A percentile compares a stretch with the other conserved stretches of the same genome.
Evolutionary conservation across 116 monocot species (phyloP).

Genomic region (Cymodocea nodosa): DNA sequence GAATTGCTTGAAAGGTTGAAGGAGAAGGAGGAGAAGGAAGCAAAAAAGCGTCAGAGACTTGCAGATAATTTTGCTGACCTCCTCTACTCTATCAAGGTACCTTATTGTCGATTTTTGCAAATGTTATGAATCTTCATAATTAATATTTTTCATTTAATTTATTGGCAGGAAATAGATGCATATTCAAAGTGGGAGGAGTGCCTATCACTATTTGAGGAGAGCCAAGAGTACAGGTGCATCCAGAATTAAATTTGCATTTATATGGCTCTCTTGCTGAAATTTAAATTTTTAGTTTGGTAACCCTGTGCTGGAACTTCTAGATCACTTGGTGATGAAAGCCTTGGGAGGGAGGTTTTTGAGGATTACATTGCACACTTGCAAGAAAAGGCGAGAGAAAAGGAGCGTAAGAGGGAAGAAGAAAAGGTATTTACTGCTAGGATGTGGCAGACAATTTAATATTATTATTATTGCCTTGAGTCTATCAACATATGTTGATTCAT

Average conservation of each 20-base stretch:
- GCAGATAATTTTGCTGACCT: conserved; percentile 70
- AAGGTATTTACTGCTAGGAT: conserved; percentile 35
- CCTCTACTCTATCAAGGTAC: conserved; percentile 69
- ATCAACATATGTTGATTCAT: not conserved
- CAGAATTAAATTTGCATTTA: not conserved
- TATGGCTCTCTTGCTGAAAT: not conserved
- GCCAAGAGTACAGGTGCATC: conserved; percentile 66
- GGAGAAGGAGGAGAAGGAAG: conserved; percentile 94
- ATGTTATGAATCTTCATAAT: not conserved
- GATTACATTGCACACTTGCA: conserved; percentile 67
- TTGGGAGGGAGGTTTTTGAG: conserved; percentile 77
- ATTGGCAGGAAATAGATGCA: conserved; percentile 64
- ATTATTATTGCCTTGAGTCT: not conserved
- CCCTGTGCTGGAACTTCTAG: conserved; percentile 17
- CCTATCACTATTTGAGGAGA: conserved; percentile 72
- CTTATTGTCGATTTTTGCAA: not conserved
- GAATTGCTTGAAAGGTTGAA: conserved; percentile 65
- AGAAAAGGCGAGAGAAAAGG: conserved; percentile 88
- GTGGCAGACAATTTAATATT: not conserved
- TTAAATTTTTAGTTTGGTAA: not conserved
- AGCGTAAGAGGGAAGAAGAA: conserved; percentile 88
- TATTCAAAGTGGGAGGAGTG: conserved; percentile 84
- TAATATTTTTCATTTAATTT: not conserved
- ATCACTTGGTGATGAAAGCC: conserved; percentile 63
- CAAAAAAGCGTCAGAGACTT: conserved; percentile 67